Percentiles rank a stretch among this genome's conserved stretches.
Conservation (phyloP, 176 grass and related monocot species). For the Hsuehochloa calcarea region DNA sequence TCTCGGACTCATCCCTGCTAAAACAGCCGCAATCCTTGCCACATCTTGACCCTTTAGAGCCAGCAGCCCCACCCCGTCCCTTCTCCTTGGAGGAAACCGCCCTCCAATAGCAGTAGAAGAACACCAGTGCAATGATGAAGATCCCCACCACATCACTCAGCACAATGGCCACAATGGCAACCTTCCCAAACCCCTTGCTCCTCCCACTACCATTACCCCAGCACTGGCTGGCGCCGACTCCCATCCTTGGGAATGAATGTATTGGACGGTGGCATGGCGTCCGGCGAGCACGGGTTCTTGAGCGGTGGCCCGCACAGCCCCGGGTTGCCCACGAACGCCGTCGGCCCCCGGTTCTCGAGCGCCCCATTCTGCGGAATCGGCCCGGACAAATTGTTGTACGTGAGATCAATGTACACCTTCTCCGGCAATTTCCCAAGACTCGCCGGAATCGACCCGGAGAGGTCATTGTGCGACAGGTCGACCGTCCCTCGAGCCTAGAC, state of each 20-base stretch:
- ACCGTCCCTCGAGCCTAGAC: slow-evolving; percentile 64
- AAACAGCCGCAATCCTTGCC: slow-evolving; percentile 70
- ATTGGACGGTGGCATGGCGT: slow-evolving; percentile 38
- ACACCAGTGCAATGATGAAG: slow-evolving; percentile 61
- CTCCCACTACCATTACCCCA: slow-evolving; percentile 12
- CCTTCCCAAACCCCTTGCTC: slow-evolving; percentile 57
- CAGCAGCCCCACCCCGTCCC: slow-evolving; percentile 6
- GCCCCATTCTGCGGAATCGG: slow-evolving; percentile 78
- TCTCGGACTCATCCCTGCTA: slow-evolving; percentile 49
- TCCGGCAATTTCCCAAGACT: slow-evolving; percentile 76
- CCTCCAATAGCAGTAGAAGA: slow-evolving; percentile 77
- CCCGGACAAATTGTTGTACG: slow-evolving; percentile 85
- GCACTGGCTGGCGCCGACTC: neutral
- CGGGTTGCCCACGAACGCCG: slow-evolving; percentile 76
- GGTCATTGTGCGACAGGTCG: slow-evolving; percentile 82
- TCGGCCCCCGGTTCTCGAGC: slow-evolving; percentile 71
- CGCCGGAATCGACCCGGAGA: slow-evolving; percentile 73
- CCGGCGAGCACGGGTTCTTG: slow-evolving; percentile 61
- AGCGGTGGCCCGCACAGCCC: slow-evolving; percentile 73
- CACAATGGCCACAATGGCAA: slow-evolving; percentile 60
- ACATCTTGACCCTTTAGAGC: slow-evolving; percentile 29
- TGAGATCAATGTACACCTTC: slow-evolving; percentile 90
- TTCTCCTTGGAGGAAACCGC: slow-evolving; percentile 47
- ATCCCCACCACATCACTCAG: slow-evolving; percentile 73
- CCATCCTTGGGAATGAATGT: slow-evolving; percentile 48